These are phyloP conservation scores for Coemansia sp. DNA, from an alignment of 192 early-diverging fungal genomes.

Conservation along the genomic window DNA sequence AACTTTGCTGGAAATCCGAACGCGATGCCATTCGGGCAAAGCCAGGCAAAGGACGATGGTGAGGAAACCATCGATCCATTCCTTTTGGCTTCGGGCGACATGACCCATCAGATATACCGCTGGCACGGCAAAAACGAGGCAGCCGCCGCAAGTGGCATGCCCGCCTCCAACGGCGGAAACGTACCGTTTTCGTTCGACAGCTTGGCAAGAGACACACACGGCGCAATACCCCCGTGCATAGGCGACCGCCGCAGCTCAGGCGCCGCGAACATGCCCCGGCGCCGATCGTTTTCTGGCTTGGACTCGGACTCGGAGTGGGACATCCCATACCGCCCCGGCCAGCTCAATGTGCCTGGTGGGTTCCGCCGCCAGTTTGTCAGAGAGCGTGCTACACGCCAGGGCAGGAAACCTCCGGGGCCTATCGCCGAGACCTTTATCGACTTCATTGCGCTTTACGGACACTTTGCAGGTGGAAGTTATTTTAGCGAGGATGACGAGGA, in stretches of 20 bases:
- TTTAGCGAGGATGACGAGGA: slow-evolving; percentile 78
- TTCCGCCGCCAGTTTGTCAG: slow-evolving; percentile 90
- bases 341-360: slow-evolving; percentile 79
- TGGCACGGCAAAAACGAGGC: slow-evolving; percentile 73
- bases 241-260: slow-evolving; percentile 59
- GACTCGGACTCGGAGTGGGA: slow-evolving; percentile 55
- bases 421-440: slow-evolving; percentile 91
- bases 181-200: slow-evolving; percentile 7
- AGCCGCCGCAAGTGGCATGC: not conserved
- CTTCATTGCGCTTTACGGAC: slow-evolving; percentile 91
- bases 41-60: slow-evolving; percentile 23
- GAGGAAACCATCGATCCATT: slow-evolving; percentile 44
- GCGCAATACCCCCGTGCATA: not conserved
- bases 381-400: slow-evolving; percentile 70
- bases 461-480: slow-evolving; percentile 93
- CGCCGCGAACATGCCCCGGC: slow-evolving; percentile 49
- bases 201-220: not conserved
- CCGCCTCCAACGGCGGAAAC: slow-evolving; percentile 15
- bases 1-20: slow-evolving; percentile 12
- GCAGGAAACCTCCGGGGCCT: slow-evolving; percentile 66
- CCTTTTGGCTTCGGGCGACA: slow-evolving; percentile 71
- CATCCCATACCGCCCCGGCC: slow-evolving; percentile 26
- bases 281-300: slow-evolving; percentile 51
- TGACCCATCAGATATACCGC: slow-evolving; percentile 90
- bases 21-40: slow-evolving; percentile 38